Evolutionary conservation across 441 rosid genomes (phyloP).

Genomic region (Biscutella laevigata): DNA sequence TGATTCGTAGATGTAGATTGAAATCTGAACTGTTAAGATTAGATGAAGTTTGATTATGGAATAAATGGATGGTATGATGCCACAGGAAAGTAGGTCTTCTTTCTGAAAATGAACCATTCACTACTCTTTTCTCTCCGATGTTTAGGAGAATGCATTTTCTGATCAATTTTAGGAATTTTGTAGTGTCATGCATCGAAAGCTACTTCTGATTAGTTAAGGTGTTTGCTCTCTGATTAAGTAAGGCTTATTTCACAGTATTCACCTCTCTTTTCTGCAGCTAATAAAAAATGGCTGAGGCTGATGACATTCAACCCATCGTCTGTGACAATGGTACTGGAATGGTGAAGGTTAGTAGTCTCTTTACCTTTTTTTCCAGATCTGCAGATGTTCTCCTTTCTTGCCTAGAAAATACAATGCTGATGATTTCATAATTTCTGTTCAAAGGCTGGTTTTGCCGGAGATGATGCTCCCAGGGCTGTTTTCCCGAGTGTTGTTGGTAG

Average conservation of each 20-base stretch:
- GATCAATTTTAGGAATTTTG: neutral
- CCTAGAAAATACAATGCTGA: too few species aligned
- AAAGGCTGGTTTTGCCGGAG: conserved; percentile 66
- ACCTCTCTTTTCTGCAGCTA: conserved; percentile 21
- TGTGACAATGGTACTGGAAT: conserved; percentile 65
- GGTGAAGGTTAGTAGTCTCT: conserved; percentile 44
- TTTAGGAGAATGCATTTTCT: too few species aligned
- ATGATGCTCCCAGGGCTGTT: conserved; percentile 70
- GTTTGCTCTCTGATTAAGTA: neutral
- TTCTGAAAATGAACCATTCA: neutral
- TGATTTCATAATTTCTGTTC: too few species aligned
- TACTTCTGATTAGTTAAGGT: neutral
- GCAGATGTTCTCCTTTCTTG: too few species aligned
- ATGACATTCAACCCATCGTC: conserved; percentile 59
- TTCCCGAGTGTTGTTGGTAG: conserved; percentile 58
- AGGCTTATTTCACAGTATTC: neutral
- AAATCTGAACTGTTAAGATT: conserved; percentile 4
- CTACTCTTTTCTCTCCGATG: neutral
- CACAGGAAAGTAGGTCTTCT: neutral
- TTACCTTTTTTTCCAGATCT: too few species aligned
- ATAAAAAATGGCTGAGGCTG: conserved; percentile 46
- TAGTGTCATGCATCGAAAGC: neutral
- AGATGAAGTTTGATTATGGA: neutral
- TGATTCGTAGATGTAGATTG: conserved; percentile 2
- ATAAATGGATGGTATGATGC: too few species aligned